Evolutionary conservation across 1,139 yeast species (phyloP).

Genomic region (Sugiyamaella sp.): DNA sequence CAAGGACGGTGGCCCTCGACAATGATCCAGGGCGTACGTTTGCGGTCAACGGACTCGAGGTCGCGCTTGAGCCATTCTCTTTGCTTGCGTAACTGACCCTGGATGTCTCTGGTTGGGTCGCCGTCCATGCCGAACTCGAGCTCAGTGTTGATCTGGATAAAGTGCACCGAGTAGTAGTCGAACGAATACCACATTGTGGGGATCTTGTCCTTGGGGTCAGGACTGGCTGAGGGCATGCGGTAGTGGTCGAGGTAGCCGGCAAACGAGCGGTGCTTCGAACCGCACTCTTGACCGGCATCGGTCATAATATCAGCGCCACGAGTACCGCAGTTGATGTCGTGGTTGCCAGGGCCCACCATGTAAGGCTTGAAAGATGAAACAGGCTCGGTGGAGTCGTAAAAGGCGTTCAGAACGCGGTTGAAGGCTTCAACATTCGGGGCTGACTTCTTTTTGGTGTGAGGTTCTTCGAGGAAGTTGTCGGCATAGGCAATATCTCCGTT

Average conservation of each 20-base stretch:
- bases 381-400: slow-evolving; percentile 34
- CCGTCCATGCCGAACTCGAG: slow-evolving; percentile 38
- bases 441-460: slow-evolving; percentile 24
- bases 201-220: slow-evolving; percentile 31
- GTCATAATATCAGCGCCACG: slow-evolving; percentile 30
- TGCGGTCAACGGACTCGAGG: slow-evolving; percentile 42
- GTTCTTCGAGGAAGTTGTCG: slow-evolving; percentile 38
- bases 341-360: slow-evolving; percentile 41
- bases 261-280: slow-evolving; percentile 29
- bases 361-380: slow-evolving; percentile 34
- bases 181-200: slow-evolving; percentile 41
- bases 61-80: slow-evolving; percentile 48
- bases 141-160: slow-evolving; percentile 39
- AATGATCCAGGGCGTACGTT: slow-evolving; percentile 41
- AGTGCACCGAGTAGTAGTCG: slow-evolving; percentile 40
- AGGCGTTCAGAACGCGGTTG: slow-evolving; percentile 32
- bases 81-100: slow-evolving; percentile 35
- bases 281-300: slow-evolving; percentile 22
- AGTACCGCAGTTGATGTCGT: slow-evolving; percentile 38
- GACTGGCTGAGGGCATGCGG: slow-evolving; percentile 34
- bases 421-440: slow-evolving; percentile 30
- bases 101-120: slow-evolving; percentile 35
- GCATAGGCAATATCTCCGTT: slow-evolving; percentile 41
- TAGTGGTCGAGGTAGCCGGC: slow-evolving; percentile 35
- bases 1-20: slow-evolving; percentile 46